A percentile compares a stretch with the other conserved stretches of the same genome.
Conservation (phyloP, 139 green algal species). For the Coelastrella sp. region DNA sequence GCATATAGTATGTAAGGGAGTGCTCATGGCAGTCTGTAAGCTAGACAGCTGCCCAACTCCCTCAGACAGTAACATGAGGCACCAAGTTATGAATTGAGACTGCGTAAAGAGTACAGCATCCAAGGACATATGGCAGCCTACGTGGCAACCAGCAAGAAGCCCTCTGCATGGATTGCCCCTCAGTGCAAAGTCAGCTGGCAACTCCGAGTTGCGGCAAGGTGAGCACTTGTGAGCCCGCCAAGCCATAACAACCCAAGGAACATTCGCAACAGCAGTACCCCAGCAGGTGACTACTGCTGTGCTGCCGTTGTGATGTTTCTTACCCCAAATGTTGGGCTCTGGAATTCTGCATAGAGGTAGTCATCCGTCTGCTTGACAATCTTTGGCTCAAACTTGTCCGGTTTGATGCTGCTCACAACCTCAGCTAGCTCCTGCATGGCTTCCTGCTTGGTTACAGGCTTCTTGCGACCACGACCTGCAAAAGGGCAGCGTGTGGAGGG, state of each 20-base stretch:
- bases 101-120: too few relatives aligned
- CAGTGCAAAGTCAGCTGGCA: too few relatives aligned
- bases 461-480: conserved; percentile 83
- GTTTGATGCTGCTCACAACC: conserved; percentile 64
- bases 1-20: neutral
- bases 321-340: conserved; percentile 86
- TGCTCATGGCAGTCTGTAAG: too few relatives aligned
- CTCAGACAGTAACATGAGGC: too few relatives aligned
- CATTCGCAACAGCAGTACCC: neutral
- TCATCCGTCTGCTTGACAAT: conserved; percentile 89
- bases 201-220: neutral
- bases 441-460: conserved; percentile 42
- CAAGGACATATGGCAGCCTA: neutral
- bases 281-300: neutral
- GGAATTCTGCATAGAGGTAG: conserved; percentile 96
- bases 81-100: too few relatives aligned
- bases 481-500: conserved; percentile 9
- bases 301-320: neutral
- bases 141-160: neutral
- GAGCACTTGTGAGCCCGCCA: neutral
- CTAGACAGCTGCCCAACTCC: too few relatives aligned
- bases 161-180: neutral
- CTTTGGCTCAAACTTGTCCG: conserved; percentile 79
- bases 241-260: neutral
- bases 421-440: conserved; percentile 89